Base-by-base conservation (phyloP, 768 basidiomycete genomes). In the Tylopilus sp. region DNA sequence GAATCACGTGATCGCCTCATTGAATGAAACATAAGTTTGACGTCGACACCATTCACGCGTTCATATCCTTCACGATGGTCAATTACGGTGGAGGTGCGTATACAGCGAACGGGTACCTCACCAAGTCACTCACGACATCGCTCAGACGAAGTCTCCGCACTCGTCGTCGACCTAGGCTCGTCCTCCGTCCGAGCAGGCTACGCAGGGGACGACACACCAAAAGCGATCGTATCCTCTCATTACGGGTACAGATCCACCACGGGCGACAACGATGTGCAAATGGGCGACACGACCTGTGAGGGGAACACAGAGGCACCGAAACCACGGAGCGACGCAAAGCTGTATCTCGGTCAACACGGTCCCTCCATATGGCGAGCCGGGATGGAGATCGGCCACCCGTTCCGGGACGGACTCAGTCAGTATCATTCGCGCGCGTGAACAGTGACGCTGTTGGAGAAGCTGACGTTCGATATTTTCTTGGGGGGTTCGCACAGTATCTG, bases 121-220 rank as follows among this genome's bases (percentile, higher is more conserved):
- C 15, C 41, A 10, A n/a, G 53, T 3, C n/a, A 44, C 51, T 50
- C 30, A 53, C 33, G 10, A 39, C 44, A 43, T n/a, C 31, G 3
- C 22, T 12, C 53, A 97, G 95, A 98, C 67, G 95, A 98, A 74
- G 93, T 98, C n/a, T 88, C 93, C 31, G 97, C 95, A 26, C 75
- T 98, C 47, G 97, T 98, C 21, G 74, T 99, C 33, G 97, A 99
- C 74, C 88, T 98, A 65, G 97, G 97, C 25, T 77, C 89, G 11
- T 87, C 88, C 22, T 88, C 92, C 9, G 73, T 95, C 48, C 86
- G 97, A 66, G 92, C 93, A 11, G 97, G 97, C 47, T 97, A 98
- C 69, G 95, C 97, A 11, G 97, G 97, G 41, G 95, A 98, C 71
- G 97, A 98, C 63, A 82, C 88, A 11, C 97, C 97, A 17, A 91